phyloP scores from a whole-genome alignment of 2,329 filamentous ascomycete species.

The Dactylella cylindrospora region DNA sequence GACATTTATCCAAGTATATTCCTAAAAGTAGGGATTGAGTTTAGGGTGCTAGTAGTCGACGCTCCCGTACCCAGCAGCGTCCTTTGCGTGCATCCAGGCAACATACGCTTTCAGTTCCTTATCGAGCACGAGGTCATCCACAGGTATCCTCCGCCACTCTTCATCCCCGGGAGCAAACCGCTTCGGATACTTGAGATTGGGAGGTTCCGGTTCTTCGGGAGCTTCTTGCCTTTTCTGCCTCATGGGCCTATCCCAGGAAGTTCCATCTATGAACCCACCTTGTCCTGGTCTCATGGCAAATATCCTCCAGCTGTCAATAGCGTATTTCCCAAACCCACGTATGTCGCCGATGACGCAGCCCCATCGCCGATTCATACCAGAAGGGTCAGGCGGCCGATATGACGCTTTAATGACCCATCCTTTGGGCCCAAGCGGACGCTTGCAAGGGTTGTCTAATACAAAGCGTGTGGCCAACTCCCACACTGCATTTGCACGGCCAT shows the following conservation, averaged over 20 bases:
- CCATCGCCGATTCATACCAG: conserved; percentile 26
- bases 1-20: no score
- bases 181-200: conserved; percentile 12
- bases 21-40: no score
- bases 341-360: conserved; percentile 37
- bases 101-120: conserved; percentile 41
- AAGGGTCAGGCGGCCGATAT: conserved; percentile 28
- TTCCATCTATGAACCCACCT: conserved; percentile 35
- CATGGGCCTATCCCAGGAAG: conserved; percentile 19
- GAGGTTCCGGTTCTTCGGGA: not conserved
- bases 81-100: conserved; percentile 41
- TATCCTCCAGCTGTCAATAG: conserved; percentile 43
- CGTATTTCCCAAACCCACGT: conserved; percentile 33
- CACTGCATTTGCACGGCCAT: conserved; percentile 25
- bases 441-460: conserved; percentile 8
- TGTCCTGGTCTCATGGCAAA: conserved; percentile 40
- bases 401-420: conserved; percentile 21
- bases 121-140: conserved; percentile 25
- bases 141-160: conserved; percentile 38
- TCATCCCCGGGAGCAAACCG: conserved; percentile 34
- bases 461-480: conserved; percentile 35
- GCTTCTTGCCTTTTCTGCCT: not conserved
- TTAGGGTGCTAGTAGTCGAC: not conserved
- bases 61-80: conserved; percentile 29
- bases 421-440: conserved; percentile 6